Conservation (phyloP, 169 alveolate genomes). For the Eimeria praecox region DNA sequence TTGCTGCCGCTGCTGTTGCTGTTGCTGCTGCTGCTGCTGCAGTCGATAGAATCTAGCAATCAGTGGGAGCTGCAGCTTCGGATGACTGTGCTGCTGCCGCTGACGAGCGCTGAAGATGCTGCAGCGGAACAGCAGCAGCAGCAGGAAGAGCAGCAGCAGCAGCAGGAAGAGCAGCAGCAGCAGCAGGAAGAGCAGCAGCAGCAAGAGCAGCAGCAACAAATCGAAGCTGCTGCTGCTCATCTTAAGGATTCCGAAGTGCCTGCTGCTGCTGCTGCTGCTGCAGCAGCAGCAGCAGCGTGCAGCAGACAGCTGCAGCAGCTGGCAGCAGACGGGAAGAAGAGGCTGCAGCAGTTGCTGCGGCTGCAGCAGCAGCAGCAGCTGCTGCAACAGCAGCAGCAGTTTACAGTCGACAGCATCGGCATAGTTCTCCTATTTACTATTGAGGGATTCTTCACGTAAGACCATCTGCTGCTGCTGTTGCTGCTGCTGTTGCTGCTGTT, state of each 20-base stretch:
- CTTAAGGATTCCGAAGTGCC: neutral
- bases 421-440: constrained; percentile 14
- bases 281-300: constrained; percentile 30
- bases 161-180: neutral
- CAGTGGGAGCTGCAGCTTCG: constrained; percentile 53
- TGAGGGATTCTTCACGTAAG: constrained; percentile 52
- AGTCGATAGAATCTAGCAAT: neutral
- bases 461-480: neutral
- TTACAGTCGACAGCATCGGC: constrained; percentile 13
- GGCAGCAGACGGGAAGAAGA: neutral
- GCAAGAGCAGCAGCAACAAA: constrained; percentile 24
- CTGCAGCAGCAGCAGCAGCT: neutral
- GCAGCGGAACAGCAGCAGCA: neutral
- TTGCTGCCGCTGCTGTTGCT: neutral
- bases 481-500: neutral
- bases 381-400: constrained; percentile 28
- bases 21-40: constrained; percentile 39
- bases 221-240: neutral
- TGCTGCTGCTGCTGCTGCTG: no score
- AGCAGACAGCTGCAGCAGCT: neutral
- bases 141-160: neutral
- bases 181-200: constrained; percentile 34
- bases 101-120: neutral
- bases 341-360: neutral
- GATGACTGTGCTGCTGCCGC: constrained; percentile 41